These are phyloP conservation scores for Ampelocalamus luodianensis DNA, from an alignment of 176 grass and related monocot genomes.

Conservation along the genomic window DNA sequence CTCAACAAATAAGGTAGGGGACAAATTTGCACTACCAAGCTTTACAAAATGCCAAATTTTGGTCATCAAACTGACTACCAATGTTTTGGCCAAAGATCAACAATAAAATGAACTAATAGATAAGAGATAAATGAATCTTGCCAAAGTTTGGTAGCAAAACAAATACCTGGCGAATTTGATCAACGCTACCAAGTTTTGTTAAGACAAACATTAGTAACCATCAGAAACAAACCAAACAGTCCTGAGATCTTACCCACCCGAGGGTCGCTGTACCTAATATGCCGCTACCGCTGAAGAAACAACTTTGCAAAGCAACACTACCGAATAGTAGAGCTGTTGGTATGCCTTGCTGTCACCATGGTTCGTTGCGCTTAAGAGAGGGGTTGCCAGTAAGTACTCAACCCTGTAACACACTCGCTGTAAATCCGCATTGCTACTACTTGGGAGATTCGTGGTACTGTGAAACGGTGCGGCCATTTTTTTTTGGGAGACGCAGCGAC, in stretches of 20 bases:
- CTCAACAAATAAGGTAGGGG: too few relatives aligned
- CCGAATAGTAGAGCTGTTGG: neutral
- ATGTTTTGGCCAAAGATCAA: too few relatives aligned
- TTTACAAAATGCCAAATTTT: too few relatives aligned
- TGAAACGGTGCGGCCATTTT: neutral
- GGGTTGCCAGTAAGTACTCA: neutral
- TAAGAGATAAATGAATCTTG: too few relatives aligned
- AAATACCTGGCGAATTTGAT: too few relatives aligned
- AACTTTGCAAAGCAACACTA: neutral
- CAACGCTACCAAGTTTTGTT: too few relatives aligned
- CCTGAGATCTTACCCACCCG: constrained; percentile 2
- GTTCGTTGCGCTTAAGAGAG: neutral
- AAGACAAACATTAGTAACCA: too few relatives aligned
- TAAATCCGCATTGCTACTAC: neutral
- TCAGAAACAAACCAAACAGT: too few relatives aligned
- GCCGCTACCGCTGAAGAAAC: neutral
- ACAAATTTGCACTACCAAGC: too few relatives aligned
- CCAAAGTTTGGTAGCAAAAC: too few relatives aligned
- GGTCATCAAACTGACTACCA: too few relatives aligned
- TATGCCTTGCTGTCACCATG: neutral
- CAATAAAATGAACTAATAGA: too few relatives aligned
- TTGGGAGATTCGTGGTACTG: neutral
- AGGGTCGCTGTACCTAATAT: neutral
- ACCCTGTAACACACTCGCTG: neutral
- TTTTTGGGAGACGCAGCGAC: neutral